Evolutionary conservation across 1,284 basidiomycete species (phyloP).

Genomic region (Papiliotrema terrestris): DNA sequence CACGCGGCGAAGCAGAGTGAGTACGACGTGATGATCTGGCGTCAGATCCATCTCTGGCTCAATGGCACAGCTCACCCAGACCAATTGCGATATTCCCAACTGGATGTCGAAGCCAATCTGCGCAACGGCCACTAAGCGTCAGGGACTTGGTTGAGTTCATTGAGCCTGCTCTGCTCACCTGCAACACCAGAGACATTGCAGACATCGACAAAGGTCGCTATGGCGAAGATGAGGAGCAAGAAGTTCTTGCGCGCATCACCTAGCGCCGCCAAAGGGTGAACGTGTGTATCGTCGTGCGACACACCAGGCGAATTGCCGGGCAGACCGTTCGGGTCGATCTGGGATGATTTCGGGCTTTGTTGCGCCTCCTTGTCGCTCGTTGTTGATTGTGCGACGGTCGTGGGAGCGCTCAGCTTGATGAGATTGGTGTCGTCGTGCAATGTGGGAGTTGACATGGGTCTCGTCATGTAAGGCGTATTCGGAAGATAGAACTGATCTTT

Average conservation of each 20-base stretch:
- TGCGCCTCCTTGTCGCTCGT: slow-evolving; percentile 1
- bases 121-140: slow-evolving; percentile 22
- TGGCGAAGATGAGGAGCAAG: slow-evolving; percentile 24
- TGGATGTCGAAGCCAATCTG: slow-evolving; percentile 29
- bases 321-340: too few relatives aligned
- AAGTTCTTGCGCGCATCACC: slow-evolving; percentile 16
- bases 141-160: slow-evolving; percentile 31
- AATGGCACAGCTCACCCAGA: slow-evolving; percentile 24
- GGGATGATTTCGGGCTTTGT: background rate
- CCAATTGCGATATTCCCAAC: slow-evolving; percentile 27
- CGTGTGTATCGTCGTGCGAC: slow-evolving; percentile 1
- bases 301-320: too few relatives aligned
- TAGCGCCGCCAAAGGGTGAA: slow-evolving; percentile 15
- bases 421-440: background rate
- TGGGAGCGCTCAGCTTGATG: background rate
- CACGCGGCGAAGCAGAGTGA: slow-evolving; percentile 36
- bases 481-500: background rate
- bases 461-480: background rate
- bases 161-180: slow-evolving; percentile 5
- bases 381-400: background rate
- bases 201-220: slow-evolving; percentile 33
- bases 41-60: background rate
- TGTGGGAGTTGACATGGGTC: background rate
- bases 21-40: slow-evolving; percentile 35
- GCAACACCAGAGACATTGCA: background rate